phyloP scores from a whole-genome alignment of 2,329 filamentous ascomycete genomes.

The Colletotrichum sp. region DNA sequence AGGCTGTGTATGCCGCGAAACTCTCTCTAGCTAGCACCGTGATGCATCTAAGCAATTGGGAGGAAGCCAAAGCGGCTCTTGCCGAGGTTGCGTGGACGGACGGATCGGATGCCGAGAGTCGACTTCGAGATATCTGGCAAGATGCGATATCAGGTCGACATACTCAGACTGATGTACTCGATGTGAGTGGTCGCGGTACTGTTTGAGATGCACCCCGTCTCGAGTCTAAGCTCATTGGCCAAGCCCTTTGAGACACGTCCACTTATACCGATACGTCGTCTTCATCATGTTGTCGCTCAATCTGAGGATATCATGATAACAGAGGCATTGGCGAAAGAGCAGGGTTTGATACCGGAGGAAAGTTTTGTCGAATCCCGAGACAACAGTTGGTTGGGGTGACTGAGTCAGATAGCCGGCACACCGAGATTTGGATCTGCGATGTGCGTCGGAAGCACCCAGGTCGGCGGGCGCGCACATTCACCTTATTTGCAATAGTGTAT shows the following conservation, averaged over 20 bases:
- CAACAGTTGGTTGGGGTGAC: neutral
- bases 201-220: neutral
- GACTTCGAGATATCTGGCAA: slow-evolving; percentile 45
- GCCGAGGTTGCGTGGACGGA: slow-evolving; percentile 43
- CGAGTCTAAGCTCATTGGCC: neutral
- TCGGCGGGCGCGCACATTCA: neutral
- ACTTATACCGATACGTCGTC: neutral
- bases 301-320: neutral
- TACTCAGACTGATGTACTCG: neutral
- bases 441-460: neutral
- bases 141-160: slow-evolving; percentile 33
- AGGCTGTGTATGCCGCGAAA: slow-evolving; percentile 43
- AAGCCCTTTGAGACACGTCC: neutral
- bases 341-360: neutral
- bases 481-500: neutral
- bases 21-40: slow-evolving; percentile 42
- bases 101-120: slow-evolving; percentile 42
- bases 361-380: neutral
- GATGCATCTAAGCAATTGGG: slow-evolving; percentile 41
- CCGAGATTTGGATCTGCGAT: slow-evolving; percentile 2
- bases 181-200: neutral
- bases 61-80: slow-evolving; percentile 38
- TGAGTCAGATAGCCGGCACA: slow-evolving; percentile 1
- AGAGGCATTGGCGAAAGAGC: neutral
- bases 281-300: neutral